Conservation (phyloP, 768 basidiomycete genomes). For the Trametes meyenii region DNA sequence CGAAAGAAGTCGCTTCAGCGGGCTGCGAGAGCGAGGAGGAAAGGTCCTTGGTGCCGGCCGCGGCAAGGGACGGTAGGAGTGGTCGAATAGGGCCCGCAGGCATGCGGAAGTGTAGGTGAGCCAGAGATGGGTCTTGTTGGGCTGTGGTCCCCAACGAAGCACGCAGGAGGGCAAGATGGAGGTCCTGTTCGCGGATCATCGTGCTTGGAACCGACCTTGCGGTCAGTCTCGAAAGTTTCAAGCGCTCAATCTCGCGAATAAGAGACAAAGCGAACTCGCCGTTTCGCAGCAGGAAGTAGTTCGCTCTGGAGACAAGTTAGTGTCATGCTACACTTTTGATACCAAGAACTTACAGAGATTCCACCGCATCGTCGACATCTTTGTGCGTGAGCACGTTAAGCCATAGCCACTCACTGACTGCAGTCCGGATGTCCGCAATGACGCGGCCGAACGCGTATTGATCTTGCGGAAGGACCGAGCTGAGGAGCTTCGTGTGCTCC, state of each 20-base stretch:
- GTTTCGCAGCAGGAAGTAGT: constrained; percentile 87
- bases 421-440: constrained; percentile 73
- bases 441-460: constrained; percentile 75
- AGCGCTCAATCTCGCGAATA: constrained; percentile 83
- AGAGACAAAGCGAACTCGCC: constrained; percentile 85
- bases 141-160: constrained; percentile 88
- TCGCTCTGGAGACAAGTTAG: constrained; percentile 54
- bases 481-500: constrained; percentile 66
- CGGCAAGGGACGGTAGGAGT: constrained; percentile 71
- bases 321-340: constrained; percentile 13
- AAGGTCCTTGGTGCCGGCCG: constrained; percentile 33
- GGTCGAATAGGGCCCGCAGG: constrained; percentile 83
- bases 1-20: constrained; percentile 56
- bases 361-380: constrained; percentile 83
- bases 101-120: constrained; percentile 72
- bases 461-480: constrained; percentile 72
- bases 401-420: constrained; percentile 95
- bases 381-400: constrained; percentile 80
- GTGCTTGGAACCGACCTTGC: constrained; percentile 63
- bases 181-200: constrained; percentile 89
- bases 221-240: constrained; percentile 78
- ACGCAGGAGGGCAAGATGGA: constrained; percentile 83
- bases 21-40: constrained; percentile 45
- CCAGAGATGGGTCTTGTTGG: constrained; percentile 80
- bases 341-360: constrained; percentile 67